Evolutionary conservation across 306 rosid genomes (phyloP), one percentile per base, ranked within the genome.

Genomic region (Cucurbita argyrosperma): DNA sequence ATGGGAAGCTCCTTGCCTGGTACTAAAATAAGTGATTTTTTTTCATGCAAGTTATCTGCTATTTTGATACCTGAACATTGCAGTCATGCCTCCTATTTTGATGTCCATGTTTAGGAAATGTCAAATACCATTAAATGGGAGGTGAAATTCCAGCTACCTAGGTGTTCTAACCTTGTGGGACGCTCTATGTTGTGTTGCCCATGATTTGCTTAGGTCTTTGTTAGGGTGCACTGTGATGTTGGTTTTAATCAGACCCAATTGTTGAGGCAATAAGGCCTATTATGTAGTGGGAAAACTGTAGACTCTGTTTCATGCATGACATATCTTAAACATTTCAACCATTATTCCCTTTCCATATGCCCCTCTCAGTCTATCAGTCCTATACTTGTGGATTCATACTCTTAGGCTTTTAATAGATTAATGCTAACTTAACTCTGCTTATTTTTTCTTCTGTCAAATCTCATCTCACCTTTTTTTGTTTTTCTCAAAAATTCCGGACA

Each of bases 1-100:
- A 88, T 71, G 99, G 97, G 50, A 89, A 83, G 76, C 83, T 87
- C 80, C 85, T 94, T 78, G 94, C 96, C 65, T 94, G 99, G 99
- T 94, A 88, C 76, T 67, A 78, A 73, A 56, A 43, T 19, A 55
- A 52, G 12, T 16, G 23, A 4, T 15, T 42, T 73, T 43, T 56
- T 72, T 55, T 72, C 64, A 18, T 72, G 65, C 42, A 54, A 72
- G 23, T 52, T 52, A 72, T 52, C 47, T 70, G 59, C 18, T 51
- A 50, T 50, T 69, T 26, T 69, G 43, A 69, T 14, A 49, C 10
- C 3, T 10, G 18, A 10, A 50, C 74, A 7, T 23, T 15, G 58
- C 37, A 49, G 40, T 50, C 12, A 39, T 67, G 56, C 39, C 37
- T 43, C 37, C 6, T 66, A 43, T 19, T 10, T 15, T 8, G 57